These are phyloP conservation scores for Diaporthe vaccinii DNA, from an alignment of 2,329 filamentous ascomycete genomes.

Conservation along the genomic window DNA sequence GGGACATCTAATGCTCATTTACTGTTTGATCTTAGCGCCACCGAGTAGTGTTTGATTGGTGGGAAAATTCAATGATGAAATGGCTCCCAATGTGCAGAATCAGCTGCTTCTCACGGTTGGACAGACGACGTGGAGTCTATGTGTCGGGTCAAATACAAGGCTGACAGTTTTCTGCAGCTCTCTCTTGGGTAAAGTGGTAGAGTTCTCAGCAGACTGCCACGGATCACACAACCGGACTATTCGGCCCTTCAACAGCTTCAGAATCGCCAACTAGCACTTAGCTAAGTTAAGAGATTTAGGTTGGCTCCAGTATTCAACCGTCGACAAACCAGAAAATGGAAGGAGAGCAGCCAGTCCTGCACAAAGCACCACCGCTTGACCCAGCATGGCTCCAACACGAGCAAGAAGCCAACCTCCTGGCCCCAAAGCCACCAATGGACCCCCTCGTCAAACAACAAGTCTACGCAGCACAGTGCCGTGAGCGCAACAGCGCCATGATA, in stretches of 20 bases:
- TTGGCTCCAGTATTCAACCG: not conserved
- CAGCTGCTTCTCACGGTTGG: not conserved
- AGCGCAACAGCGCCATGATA: slow-evolving; percentile 53
- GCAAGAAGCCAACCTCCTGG: slow-evolving; percentile 47
- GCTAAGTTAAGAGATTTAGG: not conserved
- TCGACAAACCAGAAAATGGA: slow-evolving; percentile 1
- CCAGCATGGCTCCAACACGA: slow-evolving; percentile 58
- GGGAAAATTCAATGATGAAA: not conserved
- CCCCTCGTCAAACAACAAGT: slow-evolving; percentile 52
- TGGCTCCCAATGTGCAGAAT: not conserved
- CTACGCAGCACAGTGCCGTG: slow-evolving; percentile 58
- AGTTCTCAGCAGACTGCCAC: not conserved
- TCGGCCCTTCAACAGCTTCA: not conserved
- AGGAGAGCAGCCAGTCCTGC: slow-evolving; percentile 46
- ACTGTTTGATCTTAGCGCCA: not conserved
- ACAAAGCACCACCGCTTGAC: slow-evolving; percentile 54
- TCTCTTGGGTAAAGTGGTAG: not conserved
- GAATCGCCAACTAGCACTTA: not conserved
- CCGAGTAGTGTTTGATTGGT: slow-evolving; percentile 1
- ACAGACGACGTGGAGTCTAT: not conserved
- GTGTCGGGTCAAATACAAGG: no score
- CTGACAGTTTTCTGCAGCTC: not conserved
- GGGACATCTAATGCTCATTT: not conserved
- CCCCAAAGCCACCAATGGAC: slow-evolving; percentile 46
- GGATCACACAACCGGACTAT: no score